These are phyloP conservation scores for Diversispora epigaea DNA, from an alignment of 192 early-diverging fungal species.

Conservation along the genomic window DNA sequence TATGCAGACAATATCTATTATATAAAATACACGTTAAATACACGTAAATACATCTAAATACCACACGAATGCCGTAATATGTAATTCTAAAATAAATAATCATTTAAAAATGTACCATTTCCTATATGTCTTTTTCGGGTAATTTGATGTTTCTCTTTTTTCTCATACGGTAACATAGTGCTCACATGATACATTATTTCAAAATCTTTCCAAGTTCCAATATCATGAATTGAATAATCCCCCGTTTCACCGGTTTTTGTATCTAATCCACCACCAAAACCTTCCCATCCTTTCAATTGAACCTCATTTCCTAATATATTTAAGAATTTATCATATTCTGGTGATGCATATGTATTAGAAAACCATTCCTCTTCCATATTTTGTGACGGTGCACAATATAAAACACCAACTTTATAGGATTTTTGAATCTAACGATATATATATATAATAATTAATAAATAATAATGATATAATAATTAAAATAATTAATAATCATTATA, in stretches of 20 bases:
- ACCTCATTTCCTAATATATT: constrained; percentile 70
- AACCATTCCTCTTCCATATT: constrained; percentile 79
- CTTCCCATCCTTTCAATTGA: constrained; percentile 67
- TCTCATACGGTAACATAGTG: constrained; percentile 67
- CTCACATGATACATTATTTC: constrained; percentile 79
- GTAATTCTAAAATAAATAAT: background rate
- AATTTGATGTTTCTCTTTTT: constrained; percentile 68
- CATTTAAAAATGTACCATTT: constrained; percentile 38
- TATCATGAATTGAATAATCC: constrained; percentile 62
- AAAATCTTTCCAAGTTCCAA: constrained; percentile 66
- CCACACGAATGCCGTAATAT: background rate
- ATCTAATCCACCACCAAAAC: constrained; percentile 77
- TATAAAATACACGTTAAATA: background rate
- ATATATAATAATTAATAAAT: no score
- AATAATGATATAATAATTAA: background rate
- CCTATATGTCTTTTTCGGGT: constrained; percentile 64
- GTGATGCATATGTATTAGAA: constrained; percentile 58
- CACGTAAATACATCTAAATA: background rate
- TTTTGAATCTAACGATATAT: background rate
- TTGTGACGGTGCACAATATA: constrained; percentile 64
- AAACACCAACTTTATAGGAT: constrained; percentile 80
- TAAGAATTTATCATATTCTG: constrained; percentile 62
- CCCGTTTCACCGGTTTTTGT: constrained; percentile 67
- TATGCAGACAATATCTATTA: constrained; percentile 55
- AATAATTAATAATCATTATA: background rate